These are phyloP conservation scores for Astrephomene gubernaculifera DNA, from an alignment of 139 green algal genomes.

Conservation along the genomic window DNA sequence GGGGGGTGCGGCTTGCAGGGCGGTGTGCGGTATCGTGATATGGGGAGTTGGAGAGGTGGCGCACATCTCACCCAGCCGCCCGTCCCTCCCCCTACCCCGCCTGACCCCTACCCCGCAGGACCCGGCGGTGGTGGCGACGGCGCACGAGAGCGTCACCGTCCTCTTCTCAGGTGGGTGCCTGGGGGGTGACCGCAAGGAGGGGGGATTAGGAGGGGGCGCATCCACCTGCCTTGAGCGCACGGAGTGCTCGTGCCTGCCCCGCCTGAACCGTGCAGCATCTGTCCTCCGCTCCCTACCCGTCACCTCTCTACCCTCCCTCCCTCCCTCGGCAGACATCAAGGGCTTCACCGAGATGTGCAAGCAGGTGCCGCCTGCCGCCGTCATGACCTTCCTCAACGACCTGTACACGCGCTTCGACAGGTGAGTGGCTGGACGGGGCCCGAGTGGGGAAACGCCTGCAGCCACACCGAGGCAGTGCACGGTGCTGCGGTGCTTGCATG, in stretches of 20 bases:
- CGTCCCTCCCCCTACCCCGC: neutral
- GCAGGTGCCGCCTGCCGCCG: constrained; percentile 44
- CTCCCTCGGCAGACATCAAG: constrained; percentile 43
- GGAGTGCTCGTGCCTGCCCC: neutral
- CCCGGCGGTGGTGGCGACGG: constrained; percentile 35
- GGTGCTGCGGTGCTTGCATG: too few relatives aligned
- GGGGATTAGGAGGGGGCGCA: neutral
- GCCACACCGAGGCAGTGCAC: too few relatives aligned
- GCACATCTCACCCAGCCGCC: neutral
- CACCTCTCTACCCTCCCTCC: neutral
- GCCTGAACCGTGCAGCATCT: neutral
- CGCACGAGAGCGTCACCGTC: constrained; percentile 44
- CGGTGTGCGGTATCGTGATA: neutral
- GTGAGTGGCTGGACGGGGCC: neutral
- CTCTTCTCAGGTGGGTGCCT: constrained; percentile 34
- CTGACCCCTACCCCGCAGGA: neutral
- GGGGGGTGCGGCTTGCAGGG: neutral
- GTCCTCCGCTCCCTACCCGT: neutral
- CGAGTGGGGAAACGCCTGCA: too few relatives aligned
- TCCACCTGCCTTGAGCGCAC: neutral
- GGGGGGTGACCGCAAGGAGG: too few relatives aligned
- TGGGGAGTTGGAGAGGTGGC: neutral
- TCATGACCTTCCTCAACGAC: constrained; percentile 69
- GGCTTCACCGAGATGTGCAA: constrained; percentile 68
- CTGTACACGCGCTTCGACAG: constrained; percentile 59